phyloP scores from a whole-genome alignment of 73 alveolate species.

The Paramecium pentaurelia region DNA sequence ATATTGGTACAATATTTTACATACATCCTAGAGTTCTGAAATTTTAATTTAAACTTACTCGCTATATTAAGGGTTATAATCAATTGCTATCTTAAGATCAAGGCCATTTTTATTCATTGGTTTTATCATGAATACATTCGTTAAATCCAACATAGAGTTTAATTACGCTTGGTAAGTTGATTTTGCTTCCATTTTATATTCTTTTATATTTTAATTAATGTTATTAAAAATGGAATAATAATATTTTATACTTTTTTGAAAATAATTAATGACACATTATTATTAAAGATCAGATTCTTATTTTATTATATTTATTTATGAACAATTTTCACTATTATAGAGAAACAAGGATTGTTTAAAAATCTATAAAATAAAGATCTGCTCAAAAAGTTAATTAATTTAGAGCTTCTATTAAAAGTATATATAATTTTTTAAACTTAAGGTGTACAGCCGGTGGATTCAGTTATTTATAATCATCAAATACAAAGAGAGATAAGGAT shows the following conservation, averaged over 20 bases:
- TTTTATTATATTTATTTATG: background rate
- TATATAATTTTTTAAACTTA: background rate
- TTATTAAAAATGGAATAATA: background rate
- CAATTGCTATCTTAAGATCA: background rate
- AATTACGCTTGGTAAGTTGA: background rate
- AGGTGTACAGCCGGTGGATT: background rate
- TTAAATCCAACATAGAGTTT: background rate
- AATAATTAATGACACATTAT: background rate
- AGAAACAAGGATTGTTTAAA: background rate
- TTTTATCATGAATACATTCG: background rate
- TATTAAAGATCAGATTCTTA: background rate
- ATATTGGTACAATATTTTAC: background rate
- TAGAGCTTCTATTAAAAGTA: background rate
- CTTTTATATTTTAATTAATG: background rate
- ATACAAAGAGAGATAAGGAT: background rate
- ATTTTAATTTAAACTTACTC: background rate
- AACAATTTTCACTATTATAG: background rate
- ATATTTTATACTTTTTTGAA: background rate
- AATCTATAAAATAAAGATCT: background rate
- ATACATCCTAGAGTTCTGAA: conserved; percentile 10
- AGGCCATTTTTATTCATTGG: background rate
- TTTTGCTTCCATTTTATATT: background rate
- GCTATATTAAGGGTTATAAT: background rate
- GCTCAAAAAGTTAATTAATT: background rate
- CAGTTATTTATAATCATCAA: background rate